Evolutionary conservation across 306 rosid genomes (phyloP), one percentile per base, ranked within the genome.

Genomic region (Begonia fuchsioides): DNA sequence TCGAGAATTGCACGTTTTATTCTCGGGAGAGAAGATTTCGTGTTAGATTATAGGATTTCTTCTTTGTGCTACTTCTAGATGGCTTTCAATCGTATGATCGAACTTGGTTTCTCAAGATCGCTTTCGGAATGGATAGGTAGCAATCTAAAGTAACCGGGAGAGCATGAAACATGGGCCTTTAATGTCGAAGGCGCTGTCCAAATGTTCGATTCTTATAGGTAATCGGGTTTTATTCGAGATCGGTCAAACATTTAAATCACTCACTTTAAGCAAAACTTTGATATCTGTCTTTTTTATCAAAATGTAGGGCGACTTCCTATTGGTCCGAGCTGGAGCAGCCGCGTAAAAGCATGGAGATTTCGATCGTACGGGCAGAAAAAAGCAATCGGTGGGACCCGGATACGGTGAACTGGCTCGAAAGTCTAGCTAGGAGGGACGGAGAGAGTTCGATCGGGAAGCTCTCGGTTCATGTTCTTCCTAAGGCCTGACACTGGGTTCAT

Each of bases 401-500:
- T 13, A 49, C 78, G 13, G 18, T 81, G 60, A 77, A 75, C 62
- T 68, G 65, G 52, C 76, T 84, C 19, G 69, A 79, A 56, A 76
- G 65, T 57, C 69, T 77, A 49, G 64, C 80, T 19, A 56, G 62
- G 55, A 56, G 38, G 32, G 64, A 52, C 68, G 67, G 45, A 68
- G 67, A 63, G 15, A 76, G 48, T 39, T 72, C 73, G 15, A 52
- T 39, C 26, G 95, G 97, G 47, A 77, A 75, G 67, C 71, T 76
- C 66, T 78, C 78, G 2, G 54, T 55, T 51, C 62, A 53, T 51
- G 60, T 81, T 69, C 98, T 90, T 67, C 95, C 98, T 40, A 60
- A 75, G 47, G 75, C 94, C 11, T 94, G 95, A 32, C 98, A 90
- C 43, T 90, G 98, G 98, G 94, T 90, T 81, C 94, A 90, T 61